Conservation (phyloP, 2,329 filamentous ascomycete species). For the Chaetomiaceae sp. region DNA sequence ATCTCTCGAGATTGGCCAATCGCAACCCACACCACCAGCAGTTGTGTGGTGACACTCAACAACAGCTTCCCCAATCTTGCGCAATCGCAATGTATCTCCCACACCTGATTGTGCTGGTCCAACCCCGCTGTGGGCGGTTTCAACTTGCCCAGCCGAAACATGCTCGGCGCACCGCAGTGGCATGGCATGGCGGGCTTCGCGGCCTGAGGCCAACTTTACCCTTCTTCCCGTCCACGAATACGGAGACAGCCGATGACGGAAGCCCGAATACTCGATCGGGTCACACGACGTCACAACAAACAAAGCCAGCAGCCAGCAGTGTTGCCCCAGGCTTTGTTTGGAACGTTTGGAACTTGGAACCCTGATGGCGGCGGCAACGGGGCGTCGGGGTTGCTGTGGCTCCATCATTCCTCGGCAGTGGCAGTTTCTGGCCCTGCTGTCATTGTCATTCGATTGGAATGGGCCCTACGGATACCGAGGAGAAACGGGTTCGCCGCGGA, state of each 20-base stretch:
- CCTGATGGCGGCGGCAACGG: neutral
- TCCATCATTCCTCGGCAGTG: constrained; percentile 14
- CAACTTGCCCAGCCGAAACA: constrained; percentile 20
- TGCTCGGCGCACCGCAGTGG: constrained; percentile 5
- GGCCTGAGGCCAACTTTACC: constrained; percentile 13
- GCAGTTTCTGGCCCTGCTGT: neutral
- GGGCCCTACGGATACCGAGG: too few species aligned
- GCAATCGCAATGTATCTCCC: neutral
- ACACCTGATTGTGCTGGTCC: neutral
- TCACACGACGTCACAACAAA: constrained; percentile 19
- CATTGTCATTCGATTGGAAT: too few species aligned
- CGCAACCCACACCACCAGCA: too few species aligned
- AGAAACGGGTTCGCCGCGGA: neutral
- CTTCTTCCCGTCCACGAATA: neutral
- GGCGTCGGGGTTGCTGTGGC: neutral
- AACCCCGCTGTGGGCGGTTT: constrained; percentile 16
- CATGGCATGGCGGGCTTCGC: neutral
- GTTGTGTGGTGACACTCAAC: constrained; percentile 17
- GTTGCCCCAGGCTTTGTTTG: constrained; percentile 3
- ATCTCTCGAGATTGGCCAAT: constrained; percentile 14
- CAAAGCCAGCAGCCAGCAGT: constrained; percentile 9
- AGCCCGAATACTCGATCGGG: neutral
- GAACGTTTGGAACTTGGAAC: too few species aligned
- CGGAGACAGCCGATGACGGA: neutral
- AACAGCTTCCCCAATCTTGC: neutral